Evolutionary conservation across 2,329 filamentous ascomycete genomes (phyloP).

Genomic region (Talaromyces amestolkiae): DNA sequence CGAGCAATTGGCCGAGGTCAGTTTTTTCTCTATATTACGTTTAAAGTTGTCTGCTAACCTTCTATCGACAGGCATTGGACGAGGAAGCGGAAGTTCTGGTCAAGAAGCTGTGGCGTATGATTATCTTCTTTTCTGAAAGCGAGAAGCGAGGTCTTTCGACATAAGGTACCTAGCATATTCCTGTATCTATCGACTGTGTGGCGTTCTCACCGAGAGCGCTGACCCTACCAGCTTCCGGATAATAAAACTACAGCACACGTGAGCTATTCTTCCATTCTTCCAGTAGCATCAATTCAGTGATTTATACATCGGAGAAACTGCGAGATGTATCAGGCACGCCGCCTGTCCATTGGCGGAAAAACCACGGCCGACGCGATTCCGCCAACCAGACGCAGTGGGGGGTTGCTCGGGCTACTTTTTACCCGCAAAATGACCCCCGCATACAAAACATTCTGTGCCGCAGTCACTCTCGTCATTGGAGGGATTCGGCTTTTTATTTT

Average conservation of each 20-base stretch:
- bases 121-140: conserved; percentile 94
- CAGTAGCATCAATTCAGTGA: not conserved
- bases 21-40: conserved; percentile 34
- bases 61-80: conserved; percentile 67
- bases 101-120: conserved; percentile 97
- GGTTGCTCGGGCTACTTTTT: not conserved
- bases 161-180: not conserved
- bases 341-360: not conserved
- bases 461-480: conserved; percentile 5
- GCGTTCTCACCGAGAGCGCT: not conserved
- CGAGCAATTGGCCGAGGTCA: conserved; percentile 78
- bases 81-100: conserved; percentile 93
- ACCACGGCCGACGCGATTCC: not conserved
- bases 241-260: not conserved
- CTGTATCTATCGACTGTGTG: not conserved
- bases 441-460: conserved; percentile 1
- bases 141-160: conserved; percentile 79
- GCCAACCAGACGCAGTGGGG: not conserved
- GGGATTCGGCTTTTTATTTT: not conserved
- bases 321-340: not conserved
- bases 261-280: not conserved
- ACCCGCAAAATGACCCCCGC: conserved; percentile 3
- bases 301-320: conserved; percentile 5
- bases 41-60: conserved; percentile 33
- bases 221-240: not conserved